phyloP scores from a whole-genome alignment of 2,329 filamentous ascomycete genomes.

The Dactylella cylindrospora region DNA sequence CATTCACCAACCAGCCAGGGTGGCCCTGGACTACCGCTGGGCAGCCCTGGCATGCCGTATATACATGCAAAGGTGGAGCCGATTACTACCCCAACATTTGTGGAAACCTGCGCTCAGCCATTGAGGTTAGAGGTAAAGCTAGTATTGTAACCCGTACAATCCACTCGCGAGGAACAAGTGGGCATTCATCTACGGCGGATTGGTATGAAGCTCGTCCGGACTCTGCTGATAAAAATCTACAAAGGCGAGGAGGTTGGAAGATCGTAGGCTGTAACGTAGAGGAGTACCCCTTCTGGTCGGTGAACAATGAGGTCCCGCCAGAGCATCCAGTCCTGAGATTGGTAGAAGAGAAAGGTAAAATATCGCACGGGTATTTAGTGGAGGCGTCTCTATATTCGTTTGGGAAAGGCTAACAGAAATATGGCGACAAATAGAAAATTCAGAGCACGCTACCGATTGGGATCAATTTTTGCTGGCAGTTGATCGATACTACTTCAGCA shows the following conservation, averaged over 20 bases:
- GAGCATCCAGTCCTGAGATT: background rate
- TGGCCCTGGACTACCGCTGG: background rate
- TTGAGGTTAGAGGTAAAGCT: background rate
- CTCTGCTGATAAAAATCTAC: background rate
- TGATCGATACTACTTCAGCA: background rate
- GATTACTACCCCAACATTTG: constrained; percentile 1
- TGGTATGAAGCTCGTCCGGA: constrained; percentile 1
- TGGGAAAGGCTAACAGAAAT: background rate
- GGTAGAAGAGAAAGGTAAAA: background rate
- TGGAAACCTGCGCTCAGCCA: background rate
- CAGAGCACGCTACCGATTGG: background rate
- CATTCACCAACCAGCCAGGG: background rate
- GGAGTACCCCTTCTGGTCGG: constrained; percentile 2
- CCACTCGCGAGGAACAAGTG: background rate
- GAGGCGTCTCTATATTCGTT: too few species aligned
- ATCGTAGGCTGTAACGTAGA: background rate
- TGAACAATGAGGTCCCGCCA: background rate
- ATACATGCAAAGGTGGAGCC: background rate
- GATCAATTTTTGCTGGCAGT: background rate
- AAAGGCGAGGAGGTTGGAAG: background rate
- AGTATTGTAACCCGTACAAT: constrained; percentile 1
- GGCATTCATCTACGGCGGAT: background rate
- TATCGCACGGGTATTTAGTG: too few species aligned
- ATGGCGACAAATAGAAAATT: background rate
- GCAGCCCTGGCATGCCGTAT: background rate